Evolutionary conservation across 495 filamentous ascomycete genomes (phyloP).

Genomic region (Neurospora hispaniola): DNA sequence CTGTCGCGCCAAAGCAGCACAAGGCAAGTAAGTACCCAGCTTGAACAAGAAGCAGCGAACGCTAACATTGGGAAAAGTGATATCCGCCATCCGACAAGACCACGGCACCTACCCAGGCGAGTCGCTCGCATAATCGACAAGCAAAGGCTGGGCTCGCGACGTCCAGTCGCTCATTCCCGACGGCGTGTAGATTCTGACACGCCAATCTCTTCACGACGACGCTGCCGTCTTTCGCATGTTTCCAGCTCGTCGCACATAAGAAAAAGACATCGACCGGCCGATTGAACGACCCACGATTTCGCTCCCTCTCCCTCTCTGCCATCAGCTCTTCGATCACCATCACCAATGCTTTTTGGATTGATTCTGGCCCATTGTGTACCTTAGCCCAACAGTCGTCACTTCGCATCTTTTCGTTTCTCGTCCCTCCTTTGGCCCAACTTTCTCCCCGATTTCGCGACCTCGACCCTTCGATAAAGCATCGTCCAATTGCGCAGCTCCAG

Average conservation of each 20-base stretch:
- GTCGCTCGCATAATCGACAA: background rate
- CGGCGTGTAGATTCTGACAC: background rate
- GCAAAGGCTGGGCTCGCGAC: background rate
- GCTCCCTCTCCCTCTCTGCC: background rate
- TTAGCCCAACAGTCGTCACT: background rate
- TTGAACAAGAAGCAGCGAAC: background rate
- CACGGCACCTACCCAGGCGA: background rate
- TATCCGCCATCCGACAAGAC: background rate
- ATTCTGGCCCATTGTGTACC: background rate
- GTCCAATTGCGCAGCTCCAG: constrained; percentile 6
- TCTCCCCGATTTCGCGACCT: background rate
- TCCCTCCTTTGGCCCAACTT: background rate
- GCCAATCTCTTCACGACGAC: background rate
- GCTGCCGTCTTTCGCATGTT: background rate
- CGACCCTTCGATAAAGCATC: background rate
- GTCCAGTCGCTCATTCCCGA: background rate
- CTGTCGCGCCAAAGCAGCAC: background rate
- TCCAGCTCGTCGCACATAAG: background rate
- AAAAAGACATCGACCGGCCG: background rate
- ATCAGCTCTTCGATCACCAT: background rate
- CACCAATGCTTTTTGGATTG: background rate
- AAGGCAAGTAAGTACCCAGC: background rate
- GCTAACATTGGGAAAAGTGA: background rate
- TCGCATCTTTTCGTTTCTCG: background rate
- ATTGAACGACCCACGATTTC: background rate